phyloP scores from a whole-genome alignment of 305 asterid genomes.

The Coffea humblotiana region DNA sequence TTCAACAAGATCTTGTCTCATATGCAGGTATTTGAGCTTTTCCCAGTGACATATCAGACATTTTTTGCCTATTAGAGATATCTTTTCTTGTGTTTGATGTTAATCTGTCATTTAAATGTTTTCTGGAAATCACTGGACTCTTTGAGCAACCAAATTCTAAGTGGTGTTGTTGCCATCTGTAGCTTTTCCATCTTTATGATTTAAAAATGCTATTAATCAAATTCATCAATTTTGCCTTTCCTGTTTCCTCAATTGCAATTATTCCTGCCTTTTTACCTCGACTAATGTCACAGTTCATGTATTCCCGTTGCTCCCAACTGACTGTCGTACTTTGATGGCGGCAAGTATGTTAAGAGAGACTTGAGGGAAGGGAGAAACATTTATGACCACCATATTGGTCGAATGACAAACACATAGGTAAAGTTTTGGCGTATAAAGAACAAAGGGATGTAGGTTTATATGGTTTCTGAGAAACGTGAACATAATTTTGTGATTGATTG shows the following conservation, averaged over 20 bases:
- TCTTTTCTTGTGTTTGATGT: background rate
- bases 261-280: background rate
- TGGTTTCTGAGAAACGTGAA: too few species aligned
- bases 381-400: background rate
- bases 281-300: background rate
- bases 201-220: too few species aligned
- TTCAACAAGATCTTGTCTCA: slow-evolving; percentile 49
- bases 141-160: background rate
- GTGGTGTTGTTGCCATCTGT: background rate
- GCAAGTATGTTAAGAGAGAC: background rate
- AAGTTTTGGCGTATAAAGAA: too few species aligned
- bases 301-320: background rate
- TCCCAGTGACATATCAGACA: background rate
- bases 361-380: background rate
- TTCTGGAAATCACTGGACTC: background rate
- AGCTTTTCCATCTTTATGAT: too few species aligned
- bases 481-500: too few species aligned
- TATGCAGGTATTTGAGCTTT: slow-evolving; percentile 60
- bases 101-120: background rate
- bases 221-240: too few species aligned
- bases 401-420: background rate
- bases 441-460: too few species aligned
- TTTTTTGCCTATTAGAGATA: background rate
- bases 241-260: too few species aligned
- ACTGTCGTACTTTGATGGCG: background rate